Evolutionary conservation across 352 stramenopile species (phyloP), one percentile per base, ranked within the genome.

Genomic region (Pythium diclinum): DNA sequence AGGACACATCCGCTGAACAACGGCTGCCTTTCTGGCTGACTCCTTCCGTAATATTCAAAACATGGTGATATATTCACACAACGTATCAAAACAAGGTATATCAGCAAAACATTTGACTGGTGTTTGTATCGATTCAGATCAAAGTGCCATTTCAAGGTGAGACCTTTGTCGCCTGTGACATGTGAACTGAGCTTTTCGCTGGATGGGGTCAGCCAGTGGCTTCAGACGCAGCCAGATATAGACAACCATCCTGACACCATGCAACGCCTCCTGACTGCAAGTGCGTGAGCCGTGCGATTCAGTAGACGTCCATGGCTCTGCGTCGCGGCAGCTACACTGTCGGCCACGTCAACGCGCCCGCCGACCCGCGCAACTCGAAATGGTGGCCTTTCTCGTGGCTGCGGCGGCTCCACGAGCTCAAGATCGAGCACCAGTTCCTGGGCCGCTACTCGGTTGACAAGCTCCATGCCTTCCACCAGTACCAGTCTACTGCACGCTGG

Each of bases 381-480:
- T 6, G 16, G 14, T 16, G 3, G 8, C 17, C n/a, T 8, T 23
- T 34, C 4, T 8, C 53, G 52, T 67, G 38, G 60, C 32, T 65
- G 17, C 34, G 28, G 33, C 52, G 21, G 23, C 51, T 63, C 10
- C 58, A 75, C 32, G 25, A 67, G 6, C 69, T 67, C 68, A 72
- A 73, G 55, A 72, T 58, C 47, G 55, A 70, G 19, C 70, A 77
- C 52, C 61, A 68, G 52, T 68, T 70, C 44, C 56, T 74, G 17
- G 70, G 66, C 2, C 66, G 70, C 3, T 76, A 73, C 23, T 71
- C 65, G 10, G 53, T 77, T 36, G 66, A 77, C 9, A 77, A 77
- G 47, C 58, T 81, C 3, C 61, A 74, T 23, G 67, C 69, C 9
- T 78, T 77, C 47, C 46, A 72, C 34, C 46, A 61, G 36, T 81